A percentile compares a stretch with the other conserved stretches of the same genome.
These are phyloP conservation scores for Penicillium ochrochloron DNA, from an alignment of 495 filamentous ascomycete genomes.

Conservation along the genomic window DNA sequence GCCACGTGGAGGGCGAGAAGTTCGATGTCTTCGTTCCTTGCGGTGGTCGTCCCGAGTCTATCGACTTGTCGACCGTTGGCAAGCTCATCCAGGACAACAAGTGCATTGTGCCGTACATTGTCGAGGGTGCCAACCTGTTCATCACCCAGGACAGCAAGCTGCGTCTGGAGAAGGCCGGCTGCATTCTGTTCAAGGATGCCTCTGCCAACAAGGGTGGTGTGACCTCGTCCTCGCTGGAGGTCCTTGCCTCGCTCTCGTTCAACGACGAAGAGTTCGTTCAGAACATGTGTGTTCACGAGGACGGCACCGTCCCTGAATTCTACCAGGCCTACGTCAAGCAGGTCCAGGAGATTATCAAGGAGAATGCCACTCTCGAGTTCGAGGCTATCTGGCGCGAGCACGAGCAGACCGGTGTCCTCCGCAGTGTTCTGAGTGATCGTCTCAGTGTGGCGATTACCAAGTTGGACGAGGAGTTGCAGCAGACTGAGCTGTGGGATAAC, in stretches of 20 bases:
- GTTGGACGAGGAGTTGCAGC: conserved; percentile 92
- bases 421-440: conserved; percentile 85
- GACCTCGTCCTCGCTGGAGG: conserved; percentile 96
- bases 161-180: conserved; percentile 89
- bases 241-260: conserved; percentile 91
- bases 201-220: conserved; percentile 99
- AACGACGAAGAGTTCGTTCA: conserved; percentile 84
- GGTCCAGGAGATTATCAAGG: conserved; percentile 85
- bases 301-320: conserved; percentile 83
- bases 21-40: conserved; percentile 95
- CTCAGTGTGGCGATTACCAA: conserved; percentile 90
- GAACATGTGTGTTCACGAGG: conserved; percentile 86
- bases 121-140: conserved; percentile 97
- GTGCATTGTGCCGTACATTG: conserved; percentile 85
- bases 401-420: conserved; percentile 73
- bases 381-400: conserved; percentile 98
- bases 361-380: conserved; percentile 91
- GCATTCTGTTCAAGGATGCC: conserved; percentile 95
- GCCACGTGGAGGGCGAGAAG: conserved; percentile 58
- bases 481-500: conserved; percentile 90
- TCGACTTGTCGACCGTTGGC: conserved; percentile 84
- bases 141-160: conserved; percentile 98
- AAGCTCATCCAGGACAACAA: conserved; percentile 86
- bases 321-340: conserved; percentile 91
- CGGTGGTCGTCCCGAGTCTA: conserved; percentile 94